Conservation (phyloP, 768 basidiomycete species). For the Cubamyces sp. region DNA sequence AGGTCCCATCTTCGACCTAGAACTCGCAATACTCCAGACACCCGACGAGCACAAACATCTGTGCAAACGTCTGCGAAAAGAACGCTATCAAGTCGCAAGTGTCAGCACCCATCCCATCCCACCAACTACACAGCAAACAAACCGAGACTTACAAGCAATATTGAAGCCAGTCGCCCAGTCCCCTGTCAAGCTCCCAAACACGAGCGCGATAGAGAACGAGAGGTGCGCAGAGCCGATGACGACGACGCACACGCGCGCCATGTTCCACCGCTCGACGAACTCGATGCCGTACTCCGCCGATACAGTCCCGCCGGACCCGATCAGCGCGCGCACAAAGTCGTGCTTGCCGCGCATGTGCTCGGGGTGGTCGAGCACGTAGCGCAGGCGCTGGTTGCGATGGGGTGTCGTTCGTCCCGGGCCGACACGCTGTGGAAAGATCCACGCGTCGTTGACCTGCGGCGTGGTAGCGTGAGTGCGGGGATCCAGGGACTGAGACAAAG, state of each 20-base stretch:
- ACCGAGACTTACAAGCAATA: conserved; percentile 19
- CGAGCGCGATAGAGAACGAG: conserved; percentile 9
- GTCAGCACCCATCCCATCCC: not conserved
- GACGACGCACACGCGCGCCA: conserved; percentile 10
- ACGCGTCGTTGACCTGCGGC: conserved; percentile 4
- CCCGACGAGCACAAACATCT: conserved; percentile 3
- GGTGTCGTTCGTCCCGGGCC: conserved; percentile 4
- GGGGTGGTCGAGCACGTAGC: conserved; percentile 21
- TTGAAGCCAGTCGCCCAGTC: conserved; percentile 22
- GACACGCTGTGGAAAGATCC: conserved; percentile 14
- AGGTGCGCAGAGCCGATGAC: conserved; percentile 11
- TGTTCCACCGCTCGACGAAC: conserved; percentile 26
- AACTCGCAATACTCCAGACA: conserved; percentile 6
- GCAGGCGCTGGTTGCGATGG: conserved; percentile 17
- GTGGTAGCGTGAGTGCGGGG: not conserved
- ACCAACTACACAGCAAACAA: not conserved
- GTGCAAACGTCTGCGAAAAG: conserved; percentile 11
- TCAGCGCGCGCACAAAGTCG: conserved; percentile 21
- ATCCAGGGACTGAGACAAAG: too few species aligned
- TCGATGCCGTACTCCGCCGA: conserved; percentile 17
- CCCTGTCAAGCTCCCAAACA: not conserved
- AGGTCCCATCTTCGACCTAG: not conserved
- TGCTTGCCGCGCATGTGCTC: conserved; percentile 11
- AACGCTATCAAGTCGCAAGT: not conserved
- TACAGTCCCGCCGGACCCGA: not conserved